Evolutionary conservation across 2,329 filamentous ascomycete genomes (phyloP).

Genomic region (Ascochyta clinopodiicola): DNA sequence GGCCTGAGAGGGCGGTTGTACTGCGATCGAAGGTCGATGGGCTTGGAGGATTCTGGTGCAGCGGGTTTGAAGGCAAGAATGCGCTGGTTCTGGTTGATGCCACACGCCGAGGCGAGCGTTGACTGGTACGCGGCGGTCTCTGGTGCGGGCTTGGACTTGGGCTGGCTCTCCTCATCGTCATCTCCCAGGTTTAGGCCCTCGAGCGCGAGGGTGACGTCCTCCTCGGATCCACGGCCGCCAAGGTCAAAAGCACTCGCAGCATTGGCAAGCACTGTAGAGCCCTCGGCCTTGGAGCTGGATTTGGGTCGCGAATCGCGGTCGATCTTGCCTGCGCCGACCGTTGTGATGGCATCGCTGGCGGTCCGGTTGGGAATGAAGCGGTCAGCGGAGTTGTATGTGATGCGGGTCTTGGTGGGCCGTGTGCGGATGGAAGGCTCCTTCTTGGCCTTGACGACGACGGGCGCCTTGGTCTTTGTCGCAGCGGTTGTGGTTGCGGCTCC

Average conservation of each 20-base stretch:
- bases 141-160: conserved; percentile 79
- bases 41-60: conserved; percentile 96
- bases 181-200: conserved; percentile 81
- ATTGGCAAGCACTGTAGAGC: conserved; percentile 76
- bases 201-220: conserved; percentile 77
- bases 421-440: conserved; percentile 43
- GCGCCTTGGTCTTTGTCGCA: conserved; percentile 53
- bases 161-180: conserved; percentile 65
- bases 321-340: conserved; percentile 82
- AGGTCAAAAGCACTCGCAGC: conserved; percentile 72
- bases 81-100: conserved; percentile 89
- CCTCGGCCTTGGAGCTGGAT: conserved; percentile 71
- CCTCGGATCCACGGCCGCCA: conserved; percentile 66
- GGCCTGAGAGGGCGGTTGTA: conserved; percentile 96
- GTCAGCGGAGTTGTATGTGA: conserved; percentile 74
- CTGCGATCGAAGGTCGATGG: conserved; percentile 94
- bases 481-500: conserved; percentile 75
- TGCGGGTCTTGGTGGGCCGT: conserved; percentile 47
- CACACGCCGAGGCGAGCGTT: conserved; percentile 87
- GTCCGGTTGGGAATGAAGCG: conserved; percentile 95
- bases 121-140: conserved; percentile 92
- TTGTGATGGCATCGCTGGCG: conserved; percentile 86
- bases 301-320: conserved; percentile 68
- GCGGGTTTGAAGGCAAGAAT: conserved; percentile 99
- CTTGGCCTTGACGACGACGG: conserved; percentile 54